Evolutionary conservation across 2,329 filamentous ascomycete species (phyloP), one percentile per base, ranked within the genome.

Genomic region (Alternaria burnsii): DNA sequence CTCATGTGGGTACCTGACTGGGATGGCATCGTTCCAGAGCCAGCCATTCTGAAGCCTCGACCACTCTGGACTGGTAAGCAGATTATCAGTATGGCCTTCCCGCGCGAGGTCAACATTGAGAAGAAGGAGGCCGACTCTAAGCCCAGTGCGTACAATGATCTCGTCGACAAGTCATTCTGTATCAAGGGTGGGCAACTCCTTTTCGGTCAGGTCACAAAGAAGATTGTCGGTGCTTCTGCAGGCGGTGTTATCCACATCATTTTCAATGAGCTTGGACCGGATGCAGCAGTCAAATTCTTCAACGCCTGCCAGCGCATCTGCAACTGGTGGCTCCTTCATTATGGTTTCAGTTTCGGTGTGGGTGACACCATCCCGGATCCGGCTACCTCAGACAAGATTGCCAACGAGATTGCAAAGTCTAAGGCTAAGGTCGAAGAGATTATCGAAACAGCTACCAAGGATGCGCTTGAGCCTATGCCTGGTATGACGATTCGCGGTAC

Each of bases 401-500:
- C 97, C 74, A 85, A 87, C 7, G 91, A 92, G 58, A 93, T 99
- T 67, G 86, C 91, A 26, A 85, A 87, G 41, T 89, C 96, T 72
- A 99, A 99, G 83, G 84, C 84, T 1, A 88, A 94, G 68, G 94
- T 99, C 58, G 88, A 89, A 43, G 82, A 85, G 3, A 87, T 97
- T 59, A 95, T 94, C 10, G 84, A 85, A 6, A 84, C 87, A 74
- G 96, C 96, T 2, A 96, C 94, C 4, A 88, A 89, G 52, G 97
- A 98, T 78, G 85, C 89, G 70, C 88, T 99, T 47, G 95, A 99
- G 79, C 88, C 94, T n/a, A 82, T 95, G 55, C 95, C 95, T 43
- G 95, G 95, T 87, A 97, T 99, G 94, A 99, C 96, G 68, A 91
- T 99, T 61, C 91, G 96, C 84, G 93, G 97, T 76, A 98, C 95